phyloP scores from a whole-genome alignment of 352 stramenopile species.

The Phytophthora macrochlamydospora region DNA sequence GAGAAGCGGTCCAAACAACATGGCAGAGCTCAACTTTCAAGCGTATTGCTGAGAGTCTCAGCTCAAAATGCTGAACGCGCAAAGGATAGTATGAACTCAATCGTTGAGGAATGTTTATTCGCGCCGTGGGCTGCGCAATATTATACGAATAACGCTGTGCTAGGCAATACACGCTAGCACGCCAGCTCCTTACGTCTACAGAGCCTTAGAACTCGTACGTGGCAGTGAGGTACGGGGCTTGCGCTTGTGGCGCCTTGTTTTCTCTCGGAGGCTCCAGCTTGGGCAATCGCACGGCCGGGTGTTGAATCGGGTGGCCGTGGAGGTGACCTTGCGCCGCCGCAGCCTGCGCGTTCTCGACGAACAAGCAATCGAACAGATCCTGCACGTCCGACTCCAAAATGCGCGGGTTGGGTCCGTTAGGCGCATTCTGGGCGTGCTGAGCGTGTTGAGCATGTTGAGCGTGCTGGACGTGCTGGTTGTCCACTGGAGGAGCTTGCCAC shows the following conservation, averaged over 20 bases:
- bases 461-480: constrained; percentile 8
- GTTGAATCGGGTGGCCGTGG: constrained; percentile 1
- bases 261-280: constrained; percentile 33
- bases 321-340: constrained; percentile 26
- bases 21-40: not conserved
- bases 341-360: constrained; percentile 38
- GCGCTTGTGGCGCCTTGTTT: constrained; percentile 11
- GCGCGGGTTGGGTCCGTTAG: constrained; percentile 15
- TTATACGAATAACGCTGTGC: constrained; percentile 32
- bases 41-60: not conserved
- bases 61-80: not conserved
- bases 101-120: no score
- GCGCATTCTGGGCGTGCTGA: no score
- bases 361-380: constrained; percentile 52
- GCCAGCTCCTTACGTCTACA: constrained; percentile 30
- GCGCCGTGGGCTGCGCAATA: constrained; percentile 26
- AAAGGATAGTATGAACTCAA: no score
- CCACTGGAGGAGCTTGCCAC: constrained; percentile 30
- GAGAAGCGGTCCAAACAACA: no score
- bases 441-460: no score
- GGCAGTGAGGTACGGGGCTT: constrained; percentile 34
- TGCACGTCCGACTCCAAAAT: constrained; percentile 50
- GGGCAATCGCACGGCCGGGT: constrained; percentile 15
- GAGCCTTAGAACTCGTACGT: constrained; percentile 44
- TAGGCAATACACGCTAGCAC: constrained; percentile 1